Conservation (phyloP, 495 filamentous ascomycete genomes). For the Penicillium silybi region DNA sequence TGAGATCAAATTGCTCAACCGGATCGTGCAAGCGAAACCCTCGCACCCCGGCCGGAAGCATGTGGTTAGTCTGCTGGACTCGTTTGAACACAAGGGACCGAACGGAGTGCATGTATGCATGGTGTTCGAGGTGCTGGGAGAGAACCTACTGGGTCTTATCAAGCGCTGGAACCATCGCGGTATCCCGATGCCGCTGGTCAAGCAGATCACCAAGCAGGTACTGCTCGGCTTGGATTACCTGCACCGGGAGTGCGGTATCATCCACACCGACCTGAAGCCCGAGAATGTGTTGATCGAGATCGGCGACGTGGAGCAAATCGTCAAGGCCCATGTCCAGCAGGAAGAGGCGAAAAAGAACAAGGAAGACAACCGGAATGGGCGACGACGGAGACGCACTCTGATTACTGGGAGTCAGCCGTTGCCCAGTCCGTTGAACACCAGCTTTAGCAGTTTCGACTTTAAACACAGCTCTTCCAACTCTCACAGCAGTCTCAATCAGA, state of each 20-base stretch:
- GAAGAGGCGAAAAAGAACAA: slow-evolving; percentile 69
- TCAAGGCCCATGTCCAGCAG: slow-evolving; percentile 84
- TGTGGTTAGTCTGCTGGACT: slow-evolving; percentile 92
- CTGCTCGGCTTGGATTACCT: slow-evolving; percentile 93
- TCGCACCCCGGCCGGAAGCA: slow-evolving; percentile 89
- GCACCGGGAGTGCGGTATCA: slow-evolving; percentile 97
- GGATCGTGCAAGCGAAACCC: slow-evolving; percentile 91
- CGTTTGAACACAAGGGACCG: slow-evolving; percentile 95
- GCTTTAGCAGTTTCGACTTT: slow-evolving; percentile 73
- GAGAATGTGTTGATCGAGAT: slow-evolving; percentile 99
- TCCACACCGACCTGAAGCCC: slow-evolving; percentile 96
- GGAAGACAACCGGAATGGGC: slow-evolving; percentile 91
- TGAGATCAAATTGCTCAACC: slow-evolving; percentile 96
- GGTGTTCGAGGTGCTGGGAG: slow-evolving; percentile 97
- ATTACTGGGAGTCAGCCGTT: slow-evolving; percentile 97
- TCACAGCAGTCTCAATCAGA: slow-evolving; percentile 76
- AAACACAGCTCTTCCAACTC: slow-evolving; percentile 67
- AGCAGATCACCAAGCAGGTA: slow-evolving; percentile 98
- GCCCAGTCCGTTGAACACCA: slow-evolving; percentile 90
- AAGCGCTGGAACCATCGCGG: slow-evolving; percentile 98
- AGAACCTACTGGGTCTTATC: slow-evolving; percentile 93
- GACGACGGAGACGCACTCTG: slow-evolving; percentile 82
- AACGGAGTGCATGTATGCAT: slow-evolving; percentile 97
- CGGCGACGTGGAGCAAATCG: slow-evolving; percentile 95
- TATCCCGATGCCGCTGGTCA: slow-evolving; percentile 92